phyloP scores from a whole-genome alignment of 148 eudicot genomes.

The Rhododendron simsii region DNA sequence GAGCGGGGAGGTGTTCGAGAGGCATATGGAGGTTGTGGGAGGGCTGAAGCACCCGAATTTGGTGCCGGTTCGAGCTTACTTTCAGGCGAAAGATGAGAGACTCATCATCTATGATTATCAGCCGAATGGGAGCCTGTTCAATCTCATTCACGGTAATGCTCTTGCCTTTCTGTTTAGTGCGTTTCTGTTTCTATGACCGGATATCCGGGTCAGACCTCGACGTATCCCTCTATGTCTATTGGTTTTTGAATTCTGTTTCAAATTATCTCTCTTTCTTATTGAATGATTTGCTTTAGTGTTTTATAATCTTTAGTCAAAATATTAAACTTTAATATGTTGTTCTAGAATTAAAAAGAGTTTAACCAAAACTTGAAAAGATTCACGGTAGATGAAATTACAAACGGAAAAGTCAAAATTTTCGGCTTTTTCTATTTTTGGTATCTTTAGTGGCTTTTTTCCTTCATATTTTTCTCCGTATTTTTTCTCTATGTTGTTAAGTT shows the following conservation, averaged over 20 bases:
- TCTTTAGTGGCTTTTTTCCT: neutral
- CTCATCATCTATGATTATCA: constrained; percentile 73
- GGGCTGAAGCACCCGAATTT: constrained; percentile 74
- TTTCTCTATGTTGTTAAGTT: no score
- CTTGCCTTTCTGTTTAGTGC: neutral
- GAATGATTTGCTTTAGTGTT: neutral
- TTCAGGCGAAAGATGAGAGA: constrained; percentile 73
- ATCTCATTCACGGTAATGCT: constrained; percentile 68
- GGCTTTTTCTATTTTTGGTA: neutral
- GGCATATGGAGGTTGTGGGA: constrained; percentile 65
- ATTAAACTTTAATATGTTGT: neutral
- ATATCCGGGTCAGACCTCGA: no score
- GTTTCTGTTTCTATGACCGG: no score
- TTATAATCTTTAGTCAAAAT: neutral
- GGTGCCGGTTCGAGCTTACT: constrained; percentile 75
- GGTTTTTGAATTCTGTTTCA: neutral
- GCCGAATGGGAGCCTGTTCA: constrained; percentile 84
- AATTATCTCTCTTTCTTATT: neutral
- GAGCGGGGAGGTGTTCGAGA: constrained; percentile 47
- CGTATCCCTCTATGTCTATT: neutral
- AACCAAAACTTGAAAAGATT: neutral
- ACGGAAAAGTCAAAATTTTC: neutral
- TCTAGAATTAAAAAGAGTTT: neutral
- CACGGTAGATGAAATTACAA: neutral
- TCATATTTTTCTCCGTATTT: neutral